Percentiles rank a stretch among this genome's conserved stretches.
phyloP scores from a whole-genome alignment of 805 yeast genomes.

The Saccharomycopsis fodiens region DNA sequence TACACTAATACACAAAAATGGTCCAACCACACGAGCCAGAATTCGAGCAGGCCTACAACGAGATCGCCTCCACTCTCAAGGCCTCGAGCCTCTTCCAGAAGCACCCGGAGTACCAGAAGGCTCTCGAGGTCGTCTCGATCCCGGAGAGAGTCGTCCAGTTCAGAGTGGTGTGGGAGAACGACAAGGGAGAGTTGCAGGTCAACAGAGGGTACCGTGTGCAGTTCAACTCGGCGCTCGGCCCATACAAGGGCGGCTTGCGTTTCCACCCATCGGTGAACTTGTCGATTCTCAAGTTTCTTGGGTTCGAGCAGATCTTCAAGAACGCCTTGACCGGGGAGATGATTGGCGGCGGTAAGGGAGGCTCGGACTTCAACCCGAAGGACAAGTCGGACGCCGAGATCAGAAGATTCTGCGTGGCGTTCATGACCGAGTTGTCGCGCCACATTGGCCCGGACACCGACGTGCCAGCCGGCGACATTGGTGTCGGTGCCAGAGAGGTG shows the following conservation, averaged over 20 bases:
- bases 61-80: slow-evolving; percentile 78
- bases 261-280: slow-evolving; percentile 96
- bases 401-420: slow-evolving; percentile 92
- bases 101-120: slow-evolving; percentile 85
- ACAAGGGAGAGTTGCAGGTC: slow-evolving; percentile 82
- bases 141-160: slow-evolving; percentile 96
- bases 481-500: slow-evolving; percentile 94
- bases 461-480: slow-evolving; percentile 99
- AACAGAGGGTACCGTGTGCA: slow-evolving; percentile 98
- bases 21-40: slow-evolving; percentile 76
- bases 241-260: slow-evolving; percentile 98
- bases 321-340: slow-evolving; percentile 94
- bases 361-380: slow-evolving; percentile 96
- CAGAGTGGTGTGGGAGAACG: slow-evolving; percentile 98
- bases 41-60: slow-evolving; percentile 97
- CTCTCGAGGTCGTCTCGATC: slow-evolving; percentile 80
- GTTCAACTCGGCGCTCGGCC: slow-evolving; percentile 97
- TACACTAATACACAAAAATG: no score
- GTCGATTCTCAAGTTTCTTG: slow-evolving; percentile 90
- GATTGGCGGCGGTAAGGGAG: slow-evolving; percentile 99
- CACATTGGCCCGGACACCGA: slow-evolving; percentile 97
- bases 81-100: slow-evolving; percentile 85
- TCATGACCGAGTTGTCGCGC: slow-evolving; percentile 92
- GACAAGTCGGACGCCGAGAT: slow-evolving; percentile 89
- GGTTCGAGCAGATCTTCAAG: slow-evolving; percentile 97